Base-by-base conservation (phyloP, 768 basidiomycete species). In the Dentipellis sp. region DNA sequence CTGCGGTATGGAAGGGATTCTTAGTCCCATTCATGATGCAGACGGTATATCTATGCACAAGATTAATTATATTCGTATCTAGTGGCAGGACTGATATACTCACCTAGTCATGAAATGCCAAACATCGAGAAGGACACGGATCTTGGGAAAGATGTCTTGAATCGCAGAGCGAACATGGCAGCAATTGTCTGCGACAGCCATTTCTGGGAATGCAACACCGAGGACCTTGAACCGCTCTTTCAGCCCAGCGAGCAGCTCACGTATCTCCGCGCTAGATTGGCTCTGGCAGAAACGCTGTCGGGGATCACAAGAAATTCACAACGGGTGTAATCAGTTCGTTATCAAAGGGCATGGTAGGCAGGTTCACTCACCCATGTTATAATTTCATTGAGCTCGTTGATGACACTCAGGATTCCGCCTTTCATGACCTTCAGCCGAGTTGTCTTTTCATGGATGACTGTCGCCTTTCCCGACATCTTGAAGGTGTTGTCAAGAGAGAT, bases 91-190 rank as follows among this genome's bases (percentile, higher is more conserved):
- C n/a, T n/a, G n/a, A n/a, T n/a, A n/a, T n/a, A n/a, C n/a, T n/a
- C 21, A 65, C 63, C 66, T 36, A 21, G 52, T 49, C 8, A 61
- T 45, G n/a, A 64, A 62, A 22, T 67, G 66, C 55, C 56, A 64
- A 0, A 66, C 61, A 53, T 67, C 59, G 0, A 61, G 59, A 0
- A 57, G 21, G 6, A 57, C 48, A 9, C 29, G 42, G 0, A 23
- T 52, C 5, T 55, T 12, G 0, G 58, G 58, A 23, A 66, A 54
- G 1, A 51, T 56, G 1, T 36, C 11, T 9, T 22, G 9, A 3
- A 66, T 22, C 0, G 62, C 57, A 5, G 11, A 45, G 11, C 47
- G 39, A 0, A 65, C 54, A 12, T 58, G 56, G 53, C 65, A 67
- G 52, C 66, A 66, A 37, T 67, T 67, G 29, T 67, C 61, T 0